Base-by-base conservation (phyloP, 139 green algal genomes). In the Nannochloris sp. region DNA sequence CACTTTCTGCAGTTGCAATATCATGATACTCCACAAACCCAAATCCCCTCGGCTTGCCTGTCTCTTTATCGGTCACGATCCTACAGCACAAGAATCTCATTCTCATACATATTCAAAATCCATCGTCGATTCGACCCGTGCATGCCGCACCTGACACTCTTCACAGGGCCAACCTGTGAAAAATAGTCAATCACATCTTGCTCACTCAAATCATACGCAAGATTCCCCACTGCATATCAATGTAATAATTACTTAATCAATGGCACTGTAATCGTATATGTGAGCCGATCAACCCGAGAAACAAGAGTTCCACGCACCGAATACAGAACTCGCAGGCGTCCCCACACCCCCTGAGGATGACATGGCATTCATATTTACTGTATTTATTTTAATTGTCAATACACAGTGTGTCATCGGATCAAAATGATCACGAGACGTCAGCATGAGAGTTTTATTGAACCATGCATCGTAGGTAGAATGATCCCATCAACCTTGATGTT, bases 11-110 rank as follows among this genome's bases (percentile, higher is more conserved):
- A n/a, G 85, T 91, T 36, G 76, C 66, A 5, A 82, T 73, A 77
- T 98, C 93, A 59, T 78, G 84, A 65, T 85, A 98, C 62, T 98
- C 93, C 30, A 82, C 87, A 53, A 98, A 98, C 1, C 84, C 92
- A 72, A 92, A 98, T 16, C 92, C 92, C 31, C 96, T 95, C 2
- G 83, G 79, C 68, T 90, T 95, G 20, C 92, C 92, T 1, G 89
- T 95, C 12, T 98, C 91, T 5, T 84, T 75, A 33, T 98, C 92
- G 2, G 65, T 84, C n/a, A 96, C 85, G 36, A 98, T 62, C 67
- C 91, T 95, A 79, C 56, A 55, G 20, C 17, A 28, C n/a, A 14
- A 64, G 17, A 57, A 31, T 1, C 12, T 6, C 3, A 28, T 58
- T 8, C 20, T 17, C 20, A 51, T 25, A 28, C 16, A n/a, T 56